These are phyloP conservation scores for Metschnikowia baotianmanensis DNA, from an alignment of 805 yeast genomes.

Conservation along the genomic window DNA sequence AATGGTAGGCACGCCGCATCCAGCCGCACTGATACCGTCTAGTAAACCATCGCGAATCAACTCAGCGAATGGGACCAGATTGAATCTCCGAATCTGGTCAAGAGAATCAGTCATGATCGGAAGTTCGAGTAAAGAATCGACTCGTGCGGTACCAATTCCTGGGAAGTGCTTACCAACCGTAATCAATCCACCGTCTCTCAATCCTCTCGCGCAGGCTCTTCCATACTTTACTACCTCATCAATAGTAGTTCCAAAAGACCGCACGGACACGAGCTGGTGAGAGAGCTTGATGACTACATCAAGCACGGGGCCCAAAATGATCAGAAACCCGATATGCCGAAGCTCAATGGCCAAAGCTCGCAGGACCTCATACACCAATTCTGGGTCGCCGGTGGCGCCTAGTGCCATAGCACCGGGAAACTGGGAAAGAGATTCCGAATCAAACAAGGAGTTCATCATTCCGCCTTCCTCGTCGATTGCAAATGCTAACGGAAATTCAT, in stretches of 20 bases:
- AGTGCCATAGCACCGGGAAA: slow-evolving; percentile 67
- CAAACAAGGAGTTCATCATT: slow-evolving; percentile 57
- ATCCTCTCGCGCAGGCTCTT: slow-evolving; percentile 50
- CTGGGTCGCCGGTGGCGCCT: slow-evolving; percentile 51
- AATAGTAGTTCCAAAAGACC: slow-evolving; percentile 60
- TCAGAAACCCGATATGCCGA: slow-evolving; percentile 52
- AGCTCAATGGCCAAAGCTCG: slow-evolving; percentile 55
- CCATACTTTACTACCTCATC: slow-evolving; percentile 58
- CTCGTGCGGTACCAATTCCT: slow-evolving; percentile 61
- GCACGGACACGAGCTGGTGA: slow-evolving; percentile 56
- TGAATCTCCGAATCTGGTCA: slow-evolving; percentile 49
- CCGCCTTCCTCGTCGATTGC: slow-evolving; percentile 67
- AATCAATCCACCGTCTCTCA: slow-evolving; percentile 51
- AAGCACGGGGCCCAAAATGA: slow-evolving; percentile 59
- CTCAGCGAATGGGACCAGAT: slow-evolving; percentile 50
- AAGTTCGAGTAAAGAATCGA: slow-evolving; percentile 54
- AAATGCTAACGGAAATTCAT: slow-evolving; percentile 51
- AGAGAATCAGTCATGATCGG: slow-evolving; percentile 58
- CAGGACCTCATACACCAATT: slow-evolving; percentile 49
- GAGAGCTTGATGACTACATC: slow-evolving; percentile 58
- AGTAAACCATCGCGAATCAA: slow-evolving; percentile 44
- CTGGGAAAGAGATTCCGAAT: slow-evolving; percentile 49
- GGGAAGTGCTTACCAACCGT: slow-evolving; percentile 66
- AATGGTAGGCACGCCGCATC: slow-evolving; percentile 62
- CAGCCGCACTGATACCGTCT: slow-evolving; percentile 60